Evolutionary conservation across 495 filamentous ascomycete genomes (phyloP), one percentile per base, ranked within the genome.

Genomic region (Thozetella sp.): DNA sequence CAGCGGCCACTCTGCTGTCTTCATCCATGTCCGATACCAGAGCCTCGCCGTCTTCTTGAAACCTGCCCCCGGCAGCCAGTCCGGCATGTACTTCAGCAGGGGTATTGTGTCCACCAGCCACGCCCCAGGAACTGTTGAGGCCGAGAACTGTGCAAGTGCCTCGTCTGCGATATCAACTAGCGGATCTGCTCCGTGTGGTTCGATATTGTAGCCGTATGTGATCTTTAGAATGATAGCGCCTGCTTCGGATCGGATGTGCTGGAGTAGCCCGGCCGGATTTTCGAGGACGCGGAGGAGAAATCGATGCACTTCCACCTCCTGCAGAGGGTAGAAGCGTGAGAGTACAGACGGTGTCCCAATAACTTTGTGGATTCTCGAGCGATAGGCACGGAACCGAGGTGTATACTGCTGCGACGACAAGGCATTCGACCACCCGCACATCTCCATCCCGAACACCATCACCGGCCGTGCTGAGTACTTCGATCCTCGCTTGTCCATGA

Each of bases 71-170:
- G 80, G 80, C n/a, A 79, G 61, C 77, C 77, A 81, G 2, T 66
- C 60, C 0, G 79, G 80, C 0, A 78, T 22, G 34, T 76, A 64
- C 63, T 70, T 72, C 37, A 78, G 63, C 40, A 62, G 63, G 0
- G 80, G 79, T 0, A 83, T 45, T 11, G 73, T 61, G 60, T 82
- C 77, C 2, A 83, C 80, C 1, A 71, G 19, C 74, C 72, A 83
- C 3, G 60, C 55, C 2, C 71, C 76, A 0, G 77, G 75, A 1
- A 67, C 53, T 17, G 55, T 48, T 0, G 77, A 69, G 0, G 55
- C 43, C 0, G 65, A 59, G 30, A 37, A 37, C 6, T 6, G 6
- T 6, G 30, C 30, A 6, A 37, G 6, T 15, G 15, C 15, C 15
- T 66, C 30, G 17, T 70, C 70, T 0, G 67, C 70, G 1, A 77